Conservation (phyloP, 139 green algal genomes). For the Volvox africanus region DNA sequence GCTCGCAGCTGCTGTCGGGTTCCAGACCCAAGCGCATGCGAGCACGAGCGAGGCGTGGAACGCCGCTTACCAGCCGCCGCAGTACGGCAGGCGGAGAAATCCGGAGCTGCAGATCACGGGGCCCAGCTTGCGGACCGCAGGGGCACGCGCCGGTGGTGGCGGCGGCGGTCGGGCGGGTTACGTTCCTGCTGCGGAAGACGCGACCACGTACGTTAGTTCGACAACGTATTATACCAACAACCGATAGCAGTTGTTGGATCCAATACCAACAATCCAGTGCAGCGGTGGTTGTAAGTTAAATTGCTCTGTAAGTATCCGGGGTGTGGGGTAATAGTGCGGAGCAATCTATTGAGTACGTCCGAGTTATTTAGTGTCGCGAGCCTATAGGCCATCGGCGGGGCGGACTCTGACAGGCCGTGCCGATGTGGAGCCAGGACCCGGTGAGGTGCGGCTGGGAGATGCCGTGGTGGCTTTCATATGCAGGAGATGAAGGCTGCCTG, state of each 20-base stretch:
- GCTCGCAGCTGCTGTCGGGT: background rate
- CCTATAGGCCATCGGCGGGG: too few relatives aligned
- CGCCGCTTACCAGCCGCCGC: constrained; percentile 51
- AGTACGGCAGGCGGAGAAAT: constrained; percentile 54
- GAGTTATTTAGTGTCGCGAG: too few relatives aligned
- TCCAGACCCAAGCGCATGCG: constrained; percentile 5
- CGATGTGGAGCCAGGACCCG: too few relatives aligned
- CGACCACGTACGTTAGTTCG: constrained; percentile 59
- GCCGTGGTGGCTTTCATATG: too few relatives aligned
- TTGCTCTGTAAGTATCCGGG: too few relatives aligned
- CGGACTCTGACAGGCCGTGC: too few relatives aligned
- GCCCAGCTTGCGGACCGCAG: constrained; percentile 39
- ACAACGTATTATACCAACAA: constrained; percentile 40
- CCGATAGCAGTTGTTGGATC: background rate
- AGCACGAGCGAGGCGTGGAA: constrained; percentile 48
- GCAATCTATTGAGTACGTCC: too few relatives aligned
- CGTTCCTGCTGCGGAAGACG: constrained; percentile 51
- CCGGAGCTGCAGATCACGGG: constrained; percentile 60
- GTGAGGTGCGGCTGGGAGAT: too few relatives aligned
- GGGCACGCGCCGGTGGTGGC: background rate
- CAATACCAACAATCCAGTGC: too few relatives aligned
- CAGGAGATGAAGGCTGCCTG: too few relatives aligned
- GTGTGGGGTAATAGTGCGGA: too few relatives aligned
- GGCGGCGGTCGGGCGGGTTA: constrained; percentile 15
- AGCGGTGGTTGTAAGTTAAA: too few relatives aligned